Percentiles rank a stretch among this genome's conserved stretches.
These are phyloP conservation scores for Populus hybrid DNA, from an alignment of 441 rosid species.

Conservation along the genomic window DNA sequence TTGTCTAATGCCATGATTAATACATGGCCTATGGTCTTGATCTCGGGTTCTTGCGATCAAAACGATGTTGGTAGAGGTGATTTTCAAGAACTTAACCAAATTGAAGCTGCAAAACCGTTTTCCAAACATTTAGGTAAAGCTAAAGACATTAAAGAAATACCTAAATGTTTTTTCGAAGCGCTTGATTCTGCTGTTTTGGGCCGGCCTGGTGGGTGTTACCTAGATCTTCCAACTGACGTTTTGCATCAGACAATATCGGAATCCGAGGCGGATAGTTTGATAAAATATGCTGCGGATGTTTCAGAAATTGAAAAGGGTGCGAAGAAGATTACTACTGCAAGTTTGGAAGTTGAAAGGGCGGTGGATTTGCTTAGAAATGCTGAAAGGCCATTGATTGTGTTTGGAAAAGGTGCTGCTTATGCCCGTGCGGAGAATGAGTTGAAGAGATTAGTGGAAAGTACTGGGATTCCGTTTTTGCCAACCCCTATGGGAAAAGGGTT, in stretches of 20 bases:
- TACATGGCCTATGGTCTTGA: constrained; percentile 86
- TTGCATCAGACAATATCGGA: constrained; percentile 67
- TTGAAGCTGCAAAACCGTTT: constrained; percentile 74
- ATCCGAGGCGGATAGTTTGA: constrained; percentile 56
- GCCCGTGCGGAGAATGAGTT: constrained; percentile 71
- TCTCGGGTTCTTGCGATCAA: constrained; percentile 92
- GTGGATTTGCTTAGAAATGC: constrained; percentile 60
- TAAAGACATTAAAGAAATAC: constrained; percentile 57
- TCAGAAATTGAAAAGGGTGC: constrained; percentile 13
- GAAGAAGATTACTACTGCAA: constrained; percentile 3
- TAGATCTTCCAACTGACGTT: constrained; percentile 86
- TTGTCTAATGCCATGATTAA: constrained; percentile 84
- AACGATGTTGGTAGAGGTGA: constrained; percentile 74
- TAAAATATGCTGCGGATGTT: constrained; percentile 31
- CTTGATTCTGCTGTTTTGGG: constrained; percentile 57
- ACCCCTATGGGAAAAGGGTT: constrained; percentile 98
- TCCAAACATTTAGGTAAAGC: constrained; percentile 67
- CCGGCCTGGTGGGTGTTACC: constrained; percentile 87
- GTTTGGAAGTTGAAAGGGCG: constrained; percentile 59
- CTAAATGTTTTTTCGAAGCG: constrained; percentile 67
- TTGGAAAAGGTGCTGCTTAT: constrained; percentile 91
- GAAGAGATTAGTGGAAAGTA: constrained; percentile 59
- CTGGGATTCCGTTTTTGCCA: constrained; percentile 84
- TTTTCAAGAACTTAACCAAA: constrained; percentile 91
- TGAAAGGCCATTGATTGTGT: constrained; percentile 81